phyloP scores from a whole-genome alignment of 2,329 filamentous ascomycete species.

The Microdochium paspali region DNA sequence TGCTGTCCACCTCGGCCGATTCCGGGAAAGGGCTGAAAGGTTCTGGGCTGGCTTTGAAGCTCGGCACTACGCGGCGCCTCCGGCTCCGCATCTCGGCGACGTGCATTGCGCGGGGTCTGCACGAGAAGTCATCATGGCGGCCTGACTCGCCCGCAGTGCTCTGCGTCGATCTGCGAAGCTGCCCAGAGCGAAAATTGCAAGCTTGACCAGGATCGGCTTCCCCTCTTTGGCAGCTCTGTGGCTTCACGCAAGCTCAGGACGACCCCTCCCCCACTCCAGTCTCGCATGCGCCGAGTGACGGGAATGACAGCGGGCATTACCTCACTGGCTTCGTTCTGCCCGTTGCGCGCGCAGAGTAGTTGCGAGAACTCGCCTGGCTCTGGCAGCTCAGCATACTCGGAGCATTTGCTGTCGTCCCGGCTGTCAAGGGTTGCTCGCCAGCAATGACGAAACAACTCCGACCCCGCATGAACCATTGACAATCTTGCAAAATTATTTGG shows the following conservation, averaged over 20 bases:
- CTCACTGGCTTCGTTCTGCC: too few relatives aligned
- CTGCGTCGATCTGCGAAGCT: not conserved
- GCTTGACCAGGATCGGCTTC: not conserved
- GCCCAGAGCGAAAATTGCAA: not conserved
- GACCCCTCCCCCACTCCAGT: conserved; percentile 4
- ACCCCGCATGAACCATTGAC: too few relatives aligned
- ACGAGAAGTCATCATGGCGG: not conserved
- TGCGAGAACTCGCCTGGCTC: too few relatives aligned
- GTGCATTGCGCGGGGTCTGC: not conserved
- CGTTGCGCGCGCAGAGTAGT: too few relatives aligned
- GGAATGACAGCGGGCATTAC: too few relatives aligned
- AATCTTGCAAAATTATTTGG: too few relatives aligned
- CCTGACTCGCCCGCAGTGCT: not conserved
- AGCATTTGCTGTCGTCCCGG: too few relatives aligned
- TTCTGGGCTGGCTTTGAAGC: not conserved
- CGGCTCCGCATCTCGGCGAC: not conserved
- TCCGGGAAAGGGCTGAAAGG: not conserved
- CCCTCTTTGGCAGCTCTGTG: conserved; percentile 2
- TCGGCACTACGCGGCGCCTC: not conserved
- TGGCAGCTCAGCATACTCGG: too few relatives aligned
- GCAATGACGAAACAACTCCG: too few relatives aligned
- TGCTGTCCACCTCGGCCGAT: not conserved
- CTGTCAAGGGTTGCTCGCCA: too few relatives aligned
- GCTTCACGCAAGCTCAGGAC: conserved; percentile 5
- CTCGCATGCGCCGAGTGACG: conserved; percentile 9